Evolutionary conservation across 1,139 yeast genomes (phyloP), one percentile per base, ranked within the genome.

Genomic region (Suhomyces anneliseae): DNA sequence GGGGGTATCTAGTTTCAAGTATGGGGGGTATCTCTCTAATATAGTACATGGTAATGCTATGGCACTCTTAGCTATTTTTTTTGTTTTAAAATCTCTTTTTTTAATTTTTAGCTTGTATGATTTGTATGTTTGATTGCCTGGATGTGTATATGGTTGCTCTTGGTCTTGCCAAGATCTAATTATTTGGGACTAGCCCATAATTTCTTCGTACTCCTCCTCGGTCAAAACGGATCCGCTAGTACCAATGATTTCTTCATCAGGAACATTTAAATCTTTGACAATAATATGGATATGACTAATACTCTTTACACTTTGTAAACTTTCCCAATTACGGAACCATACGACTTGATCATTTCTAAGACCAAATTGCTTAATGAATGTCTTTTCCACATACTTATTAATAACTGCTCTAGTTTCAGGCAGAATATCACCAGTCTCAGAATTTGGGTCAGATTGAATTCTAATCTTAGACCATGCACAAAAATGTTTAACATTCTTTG

Each of bases 251-350:
- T 46, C 46, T 14, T 46, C 45, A 36, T 47, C 46, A 9, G 49
- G 49, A 4, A 49, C 50, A 27, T 54, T 41, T 39, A 54, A 54
- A 37, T 47, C 78, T 44, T 66, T 70, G 14, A 82, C 58, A 33
- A 82, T 56, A 1, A 83, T 79, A 59, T 83, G 88, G 19, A 83
- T 66, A 59, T 83, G 88, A 39, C 86, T 81, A 34, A 83, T 68
- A 32, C 77, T 70, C 50, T 71, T 72, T 7, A 83, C 83, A 55
- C 86, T 80, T 58, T 83, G 88, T 38, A 83, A 63, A 7, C 77
- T 70, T 7, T 80, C 76, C 81, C 85, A 83, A 57, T 83, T 83
- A 54, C 82, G 75, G 62, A 83, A 83, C 88, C 88, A 83, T 4
- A 73, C 57, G 10, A 83, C 57, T 44, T 77, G 62, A 7, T 70